phyloP scores from a whole-genome alignment of 2,329 filamentous ascomycete species.

The Geosmithia flava region DNA sequence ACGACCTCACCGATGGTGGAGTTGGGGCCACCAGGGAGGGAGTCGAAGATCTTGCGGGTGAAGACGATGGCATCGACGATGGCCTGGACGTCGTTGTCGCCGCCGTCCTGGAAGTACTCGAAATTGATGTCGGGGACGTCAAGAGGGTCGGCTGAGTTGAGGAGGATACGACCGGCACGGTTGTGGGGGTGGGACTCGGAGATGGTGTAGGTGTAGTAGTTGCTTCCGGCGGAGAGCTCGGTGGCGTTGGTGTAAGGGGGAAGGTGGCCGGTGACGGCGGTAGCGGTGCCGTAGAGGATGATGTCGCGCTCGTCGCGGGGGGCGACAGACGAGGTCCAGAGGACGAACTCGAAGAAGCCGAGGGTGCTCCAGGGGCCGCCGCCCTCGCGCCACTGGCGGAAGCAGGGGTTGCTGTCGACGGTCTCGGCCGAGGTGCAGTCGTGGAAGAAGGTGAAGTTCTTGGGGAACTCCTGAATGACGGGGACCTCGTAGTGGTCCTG shows the following conservation, averaged over 20 bases:
- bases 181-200: slow-evolving; percentile 5
- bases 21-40: slow-evolving; percentile 6
- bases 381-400: slow-evolving; percentile 3
- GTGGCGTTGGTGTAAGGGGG: slow-evolving; percentile 12
- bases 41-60: slow-evolving; percentile 18
- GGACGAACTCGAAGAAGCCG: slow-evolving; percentile 9
- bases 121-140: slow-evolving; percentile 39
- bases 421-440: slow-evolving; percentile 7
- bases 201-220: slow-evolving; percentile 3
- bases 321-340: slow-evolving; percentile 11
- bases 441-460: slow-evolving; percentile 15
- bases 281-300: slow-evolving; percentile 12
- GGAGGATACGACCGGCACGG: slow-evolving; percentile 30
- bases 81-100: slow-evolving; percentile 27
- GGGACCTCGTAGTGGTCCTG: slow-evolving; percentile 16
- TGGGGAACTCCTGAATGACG: slow-evolving; percentile 17
- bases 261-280: slow-evolving; percentile 17
- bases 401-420: slow-evolving; percentile 5
- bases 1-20: slow-evolving; percentile 24
- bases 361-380: slow-evolving; percentile 15
- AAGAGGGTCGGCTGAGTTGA: slow-evolving; percentile 36
- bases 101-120: slow-evolving; percentile 30
- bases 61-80: slow-evolving; percentile 31
- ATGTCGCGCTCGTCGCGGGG: slow-evolving; percentile 13
- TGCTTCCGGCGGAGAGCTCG: slow-evolving; percentile 12